Percentiles rank a stretch among this genome's conserved stretches.
Evolutionary conservation across 805 yeast genomes (phyloP).

Genomic region (Wickerhamiella kazuoi): DNA sequence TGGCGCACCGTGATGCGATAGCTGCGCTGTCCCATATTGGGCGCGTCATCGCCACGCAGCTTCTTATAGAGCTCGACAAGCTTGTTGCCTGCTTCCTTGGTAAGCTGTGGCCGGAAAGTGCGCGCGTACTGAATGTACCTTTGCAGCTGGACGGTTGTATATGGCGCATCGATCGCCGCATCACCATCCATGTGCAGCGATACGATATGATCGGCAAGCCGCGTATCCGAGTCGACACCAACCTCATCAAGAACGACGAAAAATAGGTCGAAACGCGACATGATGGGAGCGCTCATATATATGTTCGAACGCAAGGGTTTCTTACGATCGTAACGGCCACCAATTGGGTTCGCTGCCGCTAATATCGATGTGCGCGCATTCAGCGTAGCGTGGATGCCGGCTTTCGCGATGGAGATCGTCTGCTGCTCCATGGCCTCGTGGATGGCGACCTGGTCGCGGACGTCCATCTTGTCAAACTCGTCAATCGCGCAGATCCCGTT

Average conservation of each 20-base stretch:
- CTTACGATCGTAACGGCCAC: slow-evolving; percentile 89
- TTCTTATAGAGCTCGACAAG: slow-evolving; percentile 69
- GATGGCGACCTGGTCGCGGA: slow-evolving; percentile 90
- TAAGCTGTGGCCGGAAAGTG: slow-evolving; percentile 80
- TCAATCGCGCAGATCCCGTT: slow-evolving; percentile 97
- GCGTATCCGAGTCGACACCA: slow-evolving; percentile 76
- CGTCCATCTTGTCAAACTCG: slow-evolving; percentile 96
- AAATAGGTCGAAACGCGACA: slow-evolving; percentile 93
- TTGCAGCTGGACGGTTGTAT: slow-evolving; percentile 67
- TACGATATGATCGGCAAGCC: slow-evolving; percentile 82
- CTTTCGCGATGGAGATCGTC: slow-evolving; percentile 94
- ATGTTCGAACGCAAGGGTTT: slow-evolving; percentile 68
- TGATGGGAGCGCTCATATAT: slow-evolving; percentile 94
- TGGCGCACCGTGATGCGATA: slow-evolving; percentile 95
- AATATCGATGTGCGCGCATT: slow-evolving; percentile 92
- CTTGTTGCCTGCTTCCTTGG: slow-evolving; percentile 59
- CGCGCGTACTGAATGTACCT: slow-evolving; percentile 83
- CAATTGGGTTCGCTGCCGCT: slow-evolving; percentile 98
- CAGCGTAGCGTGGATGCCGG: slow-evolving; percentile 94
- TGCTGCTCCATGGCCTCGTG: slow-evolving; percentile 99
- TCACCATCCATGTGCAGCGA: slow-evolving; percentile 82
- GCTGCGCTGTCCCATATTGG: slow-evolving; percentile 61
- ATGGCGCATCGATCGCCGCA: slow-evolving; percentile 79
- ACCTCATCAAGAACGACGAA: slow-evolving; percentile 91
- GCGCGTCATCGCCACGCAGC: slow-evolving; percentile 76